These are phyloP conservation scores for Globisporangium orthogonon DNA, from an alignment of 352 stramenopile species.

Conservation along the genomic window DNA sequence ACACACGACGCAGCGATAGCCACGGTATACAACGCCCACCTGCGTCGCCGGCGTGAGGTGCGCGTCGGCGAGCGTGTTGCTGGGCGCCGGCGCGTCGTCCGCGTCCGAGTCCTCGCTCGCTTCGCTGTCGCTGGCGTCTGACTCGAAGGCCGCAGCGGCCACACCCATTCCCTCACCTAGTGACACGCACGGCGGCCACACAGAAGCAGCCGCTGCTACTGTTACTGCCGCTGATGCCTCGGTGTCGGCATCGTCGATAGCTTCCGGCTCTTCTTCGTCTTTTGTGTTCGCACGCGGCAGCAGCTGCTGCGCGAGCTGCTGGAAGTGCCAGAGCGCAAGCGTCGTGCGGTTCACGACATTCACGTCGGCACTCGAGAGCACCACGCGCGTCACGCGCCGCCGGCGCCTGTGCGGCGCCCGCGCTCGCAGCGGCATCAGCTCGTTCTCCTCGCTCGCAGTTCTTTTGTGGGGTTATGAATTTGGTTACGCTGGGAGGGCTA, in stretches of 20 bases:
- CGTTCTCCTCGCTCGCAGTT: neutral
- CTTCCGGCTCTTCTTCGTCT: constrained; percentile 6
- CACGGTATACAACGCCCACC: constrained; percentile 58
- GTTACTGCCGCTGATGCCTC: constrained; percentile 1
- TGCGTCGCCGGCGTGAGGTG: constrained; percentile 37
- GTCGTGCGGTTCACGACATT: constrained; percentile 65
- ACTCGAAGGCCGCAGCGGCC: constrained; percentile 32
- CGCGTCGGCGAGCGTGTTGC: constrained; percentile 15
- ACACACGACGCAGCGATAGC: constrained; percentile 80
- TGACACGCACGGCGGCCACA: constrained; percentile 17
- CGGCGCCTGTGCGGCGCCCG: neutral
- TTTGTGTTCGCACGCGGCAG: constrained; percentile 17
- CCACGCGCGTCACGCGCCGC: constrained; percentile 38
- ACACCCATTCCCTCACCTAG: constrained; percentile 72
- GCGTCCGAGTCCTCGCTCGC: constrained; percentile 5
- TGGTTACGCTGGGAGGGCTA: no score
- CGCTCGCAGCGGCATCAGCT: neutral
- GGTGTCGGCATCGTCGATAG: constrained; percentile 3
- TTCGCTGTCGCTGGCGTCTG: constrained; percentile 9
- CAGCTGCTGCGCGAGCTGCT: constrained; percentile 47
- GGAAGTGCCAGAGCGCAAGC: constrained; percentile 78
- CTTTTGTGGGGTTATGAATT: neutral
- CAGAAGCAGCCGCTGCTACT: neutral
- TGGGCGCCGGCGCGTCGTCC: constrained; percentile 1
- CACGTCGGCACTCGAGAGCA: constrained; percentile 56